Evolutionary conservation across 495 filamentous ascomycete genomes (phyloP).

Genomic region (Lepidopterella palustris): DNA sequence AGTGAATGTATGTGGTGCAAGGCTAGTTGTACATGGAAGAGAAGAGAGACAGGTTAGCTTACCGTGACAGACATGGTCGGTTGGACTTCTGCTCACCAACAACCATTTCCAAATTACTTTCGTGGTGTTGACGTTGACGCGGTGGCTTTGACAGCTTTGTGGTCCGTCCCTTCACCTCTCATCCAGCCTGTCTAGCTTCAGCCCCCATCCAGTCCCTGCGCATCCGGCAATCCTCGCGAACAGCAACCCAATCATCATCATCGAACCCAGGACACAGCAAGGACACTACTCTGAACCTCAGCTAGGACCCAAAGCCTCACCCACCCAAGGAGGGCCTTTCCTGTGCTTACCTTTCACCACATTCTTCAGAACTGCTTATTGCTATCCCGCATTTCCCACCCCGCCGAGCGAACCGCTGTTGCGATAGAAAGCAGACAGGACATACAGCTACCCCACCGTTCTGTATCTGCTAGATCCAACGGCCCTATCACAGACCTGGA

Average conservation of each 20-base stretch:
- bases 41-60: constrained; percentile 1
- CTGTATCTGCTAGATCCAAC: not conserved
- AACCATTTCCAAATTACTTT: not conserved
- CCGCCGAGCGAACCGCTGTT: not conserved
- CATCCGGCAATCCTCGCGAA: no score
- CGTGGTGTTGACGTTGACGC: not conserved
- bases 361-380: no score
- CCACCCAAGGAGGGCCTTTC: not conserved
- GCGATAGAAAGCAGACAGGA: no score
- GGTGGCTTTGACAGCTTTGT: constrained; percentile 15
- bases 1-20: no score
- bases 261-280: no score
- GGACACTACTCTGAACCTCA: no score
- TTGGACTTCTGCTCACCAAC: not conserved
- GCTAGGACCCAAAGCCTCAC: no score
- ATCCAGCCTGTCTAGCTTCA: not conserved
- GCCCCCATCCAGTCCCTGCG: not conserved
- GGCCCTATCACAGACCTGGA: constrained; percentile 3
- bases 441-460: not conserved
- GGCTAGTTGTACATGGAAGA: not conserved
- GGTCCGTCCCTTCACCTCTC: no score
- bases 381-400: not conserved
- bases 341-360: constrained; percentile 7
- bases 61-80: constrained; percentile 35
- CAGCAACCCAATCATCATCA: no score